Evolutionary conservation across 2,329 filamentous ascomycete species (phyloP).

Genomic region (Alternaria triticimaculans): DNA sequence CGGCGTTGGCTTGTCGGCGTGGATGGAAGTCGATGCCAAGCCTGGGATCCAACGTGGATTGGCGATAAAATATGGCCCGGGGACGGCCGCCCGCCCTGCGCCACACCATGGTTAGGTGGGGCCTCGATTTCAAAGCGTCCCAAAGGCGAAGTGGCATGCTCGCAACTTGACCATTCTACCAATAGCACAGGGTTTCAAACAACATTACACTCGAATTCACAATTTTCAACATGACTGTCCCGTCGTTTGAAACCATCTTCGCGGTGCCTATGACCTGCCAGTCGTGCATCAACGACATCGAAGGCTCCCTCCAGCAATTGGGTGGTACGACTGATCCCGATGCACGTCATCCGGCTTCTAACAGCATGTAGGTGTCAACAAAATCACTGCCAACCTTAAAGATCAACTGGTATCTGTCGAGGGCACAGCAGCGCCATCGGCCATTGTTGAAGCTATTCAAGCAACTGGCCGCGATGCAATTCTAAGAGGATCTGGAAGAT

Average conservation of each 20-base stretch:
- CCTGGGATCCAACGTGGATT: slow-evolving; percentile 13
- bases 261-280: slow-evolving; percentile 94
- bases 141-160: slow-evolving; percentile 16
- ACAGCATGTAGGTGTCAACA: slow-evolving; percentile 71
- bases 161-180: slow-evolving; percentile 13
- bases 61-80: slow-evolving; percentile 6
- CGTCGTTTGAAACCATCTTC: slow-evolving; percentile 77
- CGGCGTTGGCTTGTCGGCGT: slow-evolving; percentile 11
- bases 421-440: slow-evolving; percentile 88
- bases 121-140: slow-evolving; percentile 43
- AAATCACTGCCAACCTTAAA: slow-evolving; percentile 80
- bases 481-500: slow-evolving; percentile 82
- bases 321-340: slow-evolving; percentile 58
- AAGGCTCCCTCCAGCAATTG: slow-evolving; percentile 76
- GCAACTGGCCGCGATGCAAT: slow-evolving; percentile 92
- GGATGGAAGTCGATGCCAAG: slow-evolving; percentile 24
- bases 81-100: not conserved
- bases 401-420: slow-evolving; percentile 85
- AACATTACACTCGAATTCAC: not conserved
- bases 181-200: not conserved
- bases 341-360: slow-evolving; percentile 31
- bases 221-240: slow-evolving; percentile 37
- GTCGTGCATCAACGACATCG: slow-evolving; percentile 85
- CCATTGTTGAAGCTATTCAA: slow-evolving; percentile 88
- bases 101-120: not conserved